phyloP scores from a whole-genome alignment of 495 filamentous ascomycete genomes.

The Neurospora intermedia region DNA sequence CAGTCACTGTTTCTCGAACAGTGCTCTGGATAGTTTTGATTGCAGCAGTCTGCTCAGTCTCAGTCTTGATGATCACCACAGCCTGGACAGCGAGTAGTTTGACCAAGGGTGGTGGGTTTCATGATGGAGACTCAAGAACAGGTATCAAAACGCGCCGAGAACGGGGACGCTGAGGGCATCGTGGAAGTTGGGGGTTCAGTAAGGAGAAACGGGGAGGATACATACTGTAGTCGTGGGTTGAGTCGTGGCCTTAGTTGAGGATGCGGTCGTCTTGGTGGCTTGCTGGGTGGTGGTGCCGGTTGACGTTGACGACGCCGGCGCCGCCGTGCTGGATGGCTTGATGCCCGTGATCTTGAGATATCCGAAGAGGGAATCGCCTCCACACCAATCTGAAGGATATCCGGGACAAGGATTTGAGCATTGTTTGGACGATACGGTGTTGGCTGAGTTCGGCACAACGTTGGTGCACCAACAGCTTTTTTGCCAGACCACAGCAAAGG shows the following conservation, averaged over 20 bases:
- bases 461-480: constrained; percentile 36
- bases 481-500: constrained; percentile 30
- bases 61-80: not conserved
- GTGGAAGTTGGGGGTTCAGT: not conserved
- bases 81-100: not conserved
- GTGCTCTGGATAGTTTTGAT: constrained; percentile 26
- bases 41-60: constrained; percentile 19
- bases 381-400: constrained; percentile 31
- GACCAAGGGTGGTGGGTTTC: not conserved
- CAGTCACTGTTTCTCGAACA: constrained; percentile 20
- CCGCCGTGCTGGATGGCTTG: constrained; percentile 20
- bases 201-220: not conserved
- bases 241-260: not conserved
- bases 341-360: constrained; percentile 24
- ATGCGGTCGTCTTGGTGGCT: not conserved
- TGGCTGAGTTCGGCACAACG: constrained; percentile 19
- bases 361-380: constrained; percentile 27
- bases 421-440: constrained; percentile 19
- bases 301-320: not conserved
- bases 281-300: not conserved
- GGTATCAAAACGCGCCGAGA: not conserved
- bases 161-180: not conserved
- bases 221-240: constrained; percentile 11
- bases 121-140: not conserved
- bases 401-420: constrained; percentile 32